Evolutionary conservation across 129 eudicot species (phyloP), one percentile per base, ranked within the genome.

Genomic region (Heracleum sosnowskyi): DNA sequence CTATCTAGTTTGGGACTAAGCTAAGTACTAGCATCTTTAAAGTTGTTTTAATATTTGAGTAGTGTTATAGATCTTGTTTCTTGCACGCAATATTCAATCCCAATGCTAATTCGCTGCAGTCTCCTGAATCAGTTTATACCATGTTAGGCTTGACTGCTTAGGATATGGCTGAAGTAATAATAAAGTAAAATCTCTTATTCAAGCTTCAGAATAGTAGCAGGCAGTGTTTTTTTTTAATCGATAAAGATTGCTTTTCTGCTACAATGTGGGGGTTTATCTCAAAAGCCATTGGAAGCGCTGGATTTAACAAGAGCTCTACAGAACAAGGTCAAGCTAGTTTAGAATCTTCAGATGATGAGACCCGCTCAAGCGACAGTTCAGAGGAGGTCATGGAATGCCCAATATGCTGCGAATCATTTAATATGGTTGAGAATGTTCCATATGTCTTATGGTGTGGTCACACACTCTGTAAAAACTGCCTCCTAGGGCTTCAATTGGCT

Each of bases 361-460:
- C 82, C 79, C 80, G 85, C 72, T 82, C 90, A 39, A 79, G 66
- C 46, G 51, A 82, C 81, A 87, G 86, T 84, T 69, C 64, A 15
- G 90, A 89, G 28, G 94, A 91, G 84, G 92, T 86, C 41, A 74
- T 89, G n/a, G 97, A 91, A 73, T 89, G 94, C 79, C 94, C 92
- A 37, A 87, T 91, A 78, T 91, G 94, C 79, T 91, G 90, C 76
- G 97, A 91, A 84, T 87, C 92, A 69, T 91, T 91, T 66, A 89
- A 91, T 68, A 88, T 91, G 22, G 96, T 89, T 34, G 97, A 88
- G 84, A 91, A 89, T 75, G 88, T 91, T 69, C 93, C 97, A n/a
- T 85, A 87, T 79, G 93, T 88, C 34, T 76, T 91, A 57, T 91
- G 93, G 97, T 91, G 97, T 66, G 97, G 97, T 45, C 97, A 91